These are phyloP conservation scores for Acaromyces ingoldii DNA, from an alignment of 1,284 basidiomycete genomes.

Conservation along the genomic window DNA sequence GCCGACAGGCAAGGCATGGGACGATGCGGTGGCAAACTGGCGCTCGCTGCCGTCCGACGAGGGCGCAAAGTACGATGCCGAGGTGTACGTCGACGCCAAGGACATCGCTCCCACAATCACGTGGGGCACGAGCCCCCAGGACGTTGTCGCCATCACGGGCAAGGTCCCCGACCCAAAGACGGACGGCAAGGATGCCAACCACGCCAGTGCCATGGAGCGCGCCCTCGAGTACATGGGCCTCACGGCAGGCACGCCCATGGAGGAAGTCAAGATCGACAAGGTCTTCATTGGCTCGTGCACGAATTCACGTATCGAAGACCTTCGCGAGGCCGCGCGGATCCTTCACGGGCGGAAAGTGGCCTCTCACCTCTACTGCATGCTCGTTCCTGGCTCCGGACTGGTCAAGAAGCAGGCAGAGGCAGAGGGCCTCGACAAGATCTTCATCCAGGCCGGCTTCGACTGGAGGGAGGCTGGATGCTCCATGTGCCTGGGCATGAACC, in stretches of 20 bases:
- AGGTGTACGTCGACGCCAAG: constrained; percentile 42
- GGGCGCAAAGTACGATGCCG: constrained; percentile 45
- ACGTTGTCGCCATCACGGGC: constrained; percentile 46
- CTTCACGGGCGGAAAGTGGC: constrained; percentile 46
- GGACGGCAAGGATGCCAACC: constrained; percentile 34
- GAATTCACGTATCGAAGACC: constrained; percentile 49
- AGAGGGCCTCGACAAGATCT: constrained; percentile 50
- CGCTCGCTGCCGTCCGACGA: constrained; percentile 41
- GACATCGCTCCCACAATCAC: constrained; percentile 48
- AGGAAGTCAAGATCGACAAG: constrained; percentile 50
- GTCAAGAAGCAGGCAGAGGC: constrained; percentile 51
- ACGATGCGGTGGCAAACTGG: constrained; percentile 46
- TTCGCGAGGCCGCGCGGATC: constrained; percentile 44
- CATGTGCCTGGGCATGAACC: constrained; percentile 52
- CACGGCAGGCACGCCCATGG: constrained; percentile 41
- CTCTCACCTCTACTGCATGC: constrained; percentile 43
- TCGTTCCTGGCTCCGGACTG: constrained; percentile 48
- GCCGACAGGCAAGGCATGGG: constrained; percentile 41
- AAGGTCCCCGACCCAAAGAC: constrained; percentile 40
- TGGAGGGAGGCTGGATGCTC: constrained; percentile 51
- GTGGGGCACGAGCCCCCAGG: constrained; percentile 48
- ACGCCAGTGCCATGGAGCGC: constrained; percentile 30
- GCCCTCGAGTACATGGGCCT: constrained; percentile 50
- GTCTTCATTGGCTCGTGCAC: constrained; percentile 51
- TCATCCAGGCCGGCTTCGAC: constrained; percentile 49